Percentiles rank a stretch among this genome's conserved stretches.
phyloP scores from a whole-genome alignment of 2,329 filamentous ascomycete genomes.

The Ophiostoma perfectum region DNA sequence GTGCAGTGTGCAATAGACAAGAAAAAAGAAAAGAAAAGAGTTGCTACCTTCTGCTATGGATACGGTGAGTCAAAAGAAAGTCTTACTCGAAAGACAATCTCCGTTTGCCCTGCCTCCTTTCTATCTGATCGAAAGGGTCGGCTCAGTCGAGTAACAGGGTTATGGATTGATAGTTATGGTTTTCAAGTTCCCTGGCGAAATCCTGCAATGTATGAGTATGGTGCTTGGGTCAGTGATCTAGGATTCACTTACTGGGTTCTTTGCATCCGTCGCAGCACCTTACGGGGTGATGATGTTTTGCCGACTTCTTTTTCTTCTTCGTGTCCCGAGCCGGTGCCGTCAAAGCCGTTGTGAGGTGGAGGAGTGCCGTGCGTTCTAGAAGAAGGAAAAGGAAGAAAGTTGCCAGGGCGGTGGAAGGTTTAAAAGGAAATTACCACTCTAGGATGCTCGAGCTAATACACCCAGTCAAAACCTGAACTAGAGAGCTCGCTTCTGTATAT shows the following conservation, averaged over 20 bases:
- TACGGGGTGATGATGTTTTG: too few relatives aligned
- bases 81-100: not conserved
- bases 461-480: not conserved
- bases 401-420: constrained; percentile 10
- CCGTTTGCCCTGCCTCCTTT: not conserved
- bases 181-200: not conserved
- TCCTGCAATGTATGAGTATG: not conserved
- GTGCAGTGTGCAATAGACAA: not conserved
- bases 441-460: constrained; percentile 12
- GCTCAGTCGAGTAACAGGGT: not conserved
- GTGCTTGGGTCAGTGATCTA: not conserved
- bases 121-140: not conserved
- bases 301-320: not conserved
- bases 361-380: not conserved
- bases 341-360: not conserved
- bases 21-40: not conserved
- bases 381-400: not conserved
- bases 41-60: constrained; percentile 5
- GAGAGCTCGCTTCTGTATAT: constrained; percentile 4
- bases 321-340: not conserved
- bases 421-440: constrained; percentile 13
- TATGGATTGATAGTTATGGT: too few relatives aligned
- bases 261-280: too few relatives aligned
- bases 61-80: not conserved
- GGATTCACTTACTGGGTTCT: too few relatives aligned